Percentiles rank a stretch among this genome's conserved stretches.
These are phyloP conservation scores for Eleusine indica DNA, from an alignment of 176 grass and related monocot species.

Conservation along the genomic window DNA sequence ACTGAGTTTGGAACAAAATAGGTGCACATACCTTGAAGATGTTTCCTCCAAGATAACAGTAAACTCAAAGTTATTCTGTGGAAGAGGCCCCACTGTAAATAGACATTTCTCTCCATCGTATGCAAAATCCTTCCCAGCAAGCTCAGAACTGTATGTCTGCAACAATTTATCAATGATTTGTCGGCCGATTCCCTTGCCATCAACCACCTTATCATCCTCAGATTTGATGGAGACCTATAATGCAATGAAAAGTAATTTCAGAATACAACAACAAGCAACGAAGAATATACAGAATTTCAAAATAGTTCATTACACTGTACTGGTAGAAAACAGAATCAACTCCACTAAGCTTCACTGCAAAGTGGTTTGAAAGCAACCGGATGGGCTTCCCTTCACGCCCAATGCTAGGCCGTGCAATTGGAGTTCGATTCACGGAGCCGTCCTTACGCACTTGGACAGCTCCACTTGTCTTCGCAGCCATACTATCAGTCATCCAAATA, in stretches of 20 bases:
- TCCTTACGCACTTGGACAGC: conserved; percentile 38
- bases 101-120: conserved; percentile 91
- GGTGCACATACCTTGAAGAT: conserved; percentile 54
- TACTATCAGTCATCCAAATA: conserved; percentile 32
- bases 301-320: conserved; percentile 58
- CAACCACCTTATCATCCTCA: conserved; percentile 66
- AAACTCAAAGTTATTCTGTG: conserved; percentile 86
- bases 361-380: conserved; percentile 65
- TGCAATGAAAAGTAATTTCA: conserved; percentile 28
- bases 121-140: conserved; percentile 81
- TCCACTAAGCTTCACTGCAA: conserved; percentile 55
- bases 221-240: conserved; percentile 73
- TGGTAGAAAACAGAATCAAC: conserved; percentile 70
- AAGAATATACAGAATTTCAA: conserved; percentile 28
- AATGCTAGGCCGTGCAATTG: conserved; percentile 51
- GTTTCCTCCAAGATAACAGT: conserved; percentile 78
- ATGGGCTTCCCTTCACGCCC: conserved; percentile 58
- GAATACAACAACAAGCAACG: conserved; percentile 22
- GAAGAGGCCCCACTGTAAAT: conserved; percentile 82
- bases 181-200: conserved; percentile 66
- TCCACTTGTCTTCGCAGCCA: conserved; percentile 44
- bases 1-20: conserved; percentile 10
- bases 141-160: conserved; percentile 78
- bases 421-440: conserved; percentile 22
- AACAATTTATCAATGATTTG: conserved; percentile 76